Conservation (phyloP, 139 green algal genomes). For the Zygnema circumcarinatum region DNA sequence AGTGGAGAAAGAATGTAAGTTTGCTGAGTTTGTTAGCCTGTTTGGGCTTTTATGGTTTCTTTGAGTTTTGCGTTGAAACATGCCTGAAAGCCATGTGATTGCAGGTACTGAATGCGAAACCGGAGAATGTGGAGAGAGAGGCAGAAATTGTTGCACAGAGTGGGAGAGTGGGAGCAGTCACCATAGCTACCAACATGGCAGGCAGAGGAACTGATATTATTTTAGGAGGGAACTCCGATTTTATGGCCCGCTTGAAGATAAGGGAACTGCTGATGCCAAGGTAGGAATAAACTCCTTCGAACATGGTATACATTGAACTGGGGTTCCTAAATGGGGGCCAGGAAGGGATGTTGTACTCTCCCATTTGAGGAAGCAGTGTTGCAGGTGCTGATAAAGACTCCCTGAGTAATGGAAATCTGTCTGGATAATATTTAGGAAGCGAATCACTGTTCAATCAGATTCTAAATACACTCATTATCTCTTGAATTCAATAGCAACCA, state of each 20-base stretch:
- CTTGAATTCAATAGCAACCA: no score
- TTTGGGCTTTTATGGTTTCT: no score
- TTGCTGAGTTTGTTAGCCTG: no score
- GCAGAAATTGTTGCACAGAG: slow-evolving; percentile 91
- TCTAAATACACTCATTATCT: no score
- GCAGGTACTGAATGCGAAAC: slow-evolving; percentile 97
- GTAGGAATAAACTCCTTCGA: slow-evolving; percentile 51
- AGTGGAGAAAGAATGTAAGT: no score
- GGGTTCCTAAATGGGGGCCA: neutral
- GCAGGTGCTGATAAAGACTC: slow-evolving; percentile 5
- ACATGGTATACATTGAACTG: slow-evolving; percentile 3
- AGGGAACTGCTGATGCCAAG: slow-evolving; percentile 89
- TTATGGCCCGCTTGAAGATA: slow-evolving; percentile 92
- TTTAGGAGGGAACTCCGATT: slow-evolving; percentile 92
- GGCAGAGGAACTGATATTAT: slow-evolving; percentile 97
- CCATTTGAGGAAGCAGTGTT: neutral
- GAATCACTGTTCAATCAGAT: no score
- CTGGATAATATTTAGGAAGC: no score
- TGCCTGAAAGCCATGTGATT: no score
- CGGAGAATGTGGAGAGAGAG: slow-evolving; percentile 97
- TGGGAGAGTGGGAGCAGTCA: slow-evolving; percentile 72
- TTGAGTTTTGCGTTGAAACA: no score
- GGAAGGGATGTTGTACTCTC: neutral
- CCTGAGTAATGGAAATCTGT: slow-evolving; percentile 6
- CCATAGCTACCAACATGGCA: slow-evolving; percentile 99